phyloP scores from a whole-genome alignment of 2,329 filamentous ascomycete genomes.

The Raffaelea arxii region DNA sequence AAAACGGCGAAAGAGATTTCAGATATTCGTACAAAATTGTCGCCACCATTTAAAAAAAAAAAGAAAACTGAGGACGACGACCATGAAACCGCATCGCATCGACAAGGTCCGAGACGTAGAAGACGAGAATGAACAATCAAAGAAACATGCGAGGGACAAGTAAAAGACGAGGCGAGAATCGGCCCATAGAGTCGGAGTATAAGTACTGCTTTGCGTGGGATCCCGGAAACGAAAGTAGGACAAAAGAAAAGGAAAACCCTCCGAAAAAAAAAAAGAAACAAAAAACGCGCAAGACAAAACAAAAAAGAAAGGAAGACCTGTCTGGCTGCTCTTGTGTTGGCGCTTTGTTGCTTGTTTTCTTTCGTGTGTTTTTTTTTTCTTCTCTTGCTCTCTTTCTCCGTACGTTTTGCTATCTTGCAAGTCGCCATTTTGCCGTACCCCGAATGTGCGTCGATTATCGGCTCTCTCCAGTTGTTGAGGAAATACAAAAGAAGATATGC shows the following conservation, averaged over 20 bases:
- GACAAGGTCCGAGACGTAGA: neutral
- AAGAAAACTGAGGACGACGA: neutral
- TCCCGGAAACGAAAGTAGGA: slow-evolving; percentile 1
- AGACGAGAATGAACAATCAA: slow-evolving; percentile 1
- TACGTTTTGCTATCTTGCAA: slow-evolving; percentile 3
- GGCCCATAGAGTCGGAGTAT: neutral
- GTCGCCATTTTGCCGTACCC: too few relatives aligned
- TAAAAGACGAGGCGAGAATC: neutral
- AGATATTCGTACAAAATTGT: slow-evolving; percentile 4
- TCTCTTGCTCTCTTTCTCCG: neutral
- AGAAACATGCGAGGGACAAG: neutral
- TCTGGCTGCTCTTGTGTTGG: neutral
- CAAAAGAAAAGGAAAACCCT: neutral
- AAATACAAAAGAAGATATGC: neutral
- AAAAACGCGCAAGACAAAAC: neutral
- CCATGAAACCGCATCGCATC: neutral
- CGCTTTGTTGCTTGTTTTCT: slow-evolving; percentile 1
- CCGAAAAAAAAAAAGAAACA: neutral
- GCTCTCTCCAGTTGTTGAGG: slow-evolving; percentile 5
- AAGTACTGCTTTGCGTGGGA: slow-evolving; percentile 2
- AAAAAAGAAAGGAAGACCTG: neutral
- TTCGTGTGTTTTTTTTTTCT: neutral
- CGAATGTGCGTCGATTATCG: slow-evolving; percentile 8
- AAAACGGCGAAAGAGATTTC: neutral
- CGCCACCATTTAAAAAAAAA: slow-evolving; percentile 1